Evolutionary conservation across 768 basidiomycete genomes (phyloP), one percentile per base, ranked within the genome.

Genomic region (Tephrocybe sp.): DNA sequence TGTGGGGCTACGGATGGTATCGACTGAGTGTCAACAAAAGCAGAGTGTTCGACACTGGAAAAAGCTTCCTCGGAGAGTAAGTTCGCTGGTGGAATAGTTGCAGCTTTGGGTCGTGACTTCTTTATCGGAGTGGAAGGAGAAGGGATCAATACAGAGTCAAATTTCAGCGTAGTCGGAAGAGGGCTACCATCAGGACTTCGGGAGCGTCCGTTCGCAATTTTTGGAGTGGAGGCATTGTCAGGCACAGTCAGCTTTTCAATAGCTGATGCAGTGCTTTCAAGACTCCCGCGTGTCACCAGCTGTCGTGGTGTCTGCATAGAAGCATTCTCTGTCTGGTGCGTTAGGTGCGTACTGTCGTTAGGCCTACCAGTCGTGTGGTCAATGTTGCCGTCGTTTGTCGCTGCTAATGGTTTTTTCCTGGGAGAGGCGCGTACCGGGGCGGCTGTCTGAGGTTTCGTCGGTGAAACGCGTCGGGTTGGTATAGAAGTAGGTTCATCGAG

Each of bases 61-160:
- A 25, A 32, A 36, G 25, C 9, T 15, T 41, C 39, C 9, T 40
- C 48, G 22, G 31, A 42, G 12, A 26, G 11, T 5, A n/a, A 41
- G 11, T 48, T 38, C n/a, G 39, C 13, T 16, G 32, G 21, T 41
- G n/a, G 11, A 12, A 43, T 11, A 12, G 31, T 19, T 24, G 48
- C 4, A n/a, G 26, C 30, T 19, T 16, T 34, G 8, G 16, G 31
- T n/a, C 32, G 22, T 5, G 5, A 16, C 15, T 26, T 41, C 31
- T 47, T 40, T 47, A 11, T 13, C 6, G 32, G 30, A 9, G 35
- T 31, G 19, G 43, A 30, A 6, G 22, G 5, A 34, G 35, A 26
- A 16, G 49, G 40, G 42, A 49, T 34, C 16, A 43, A 11, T n/a
- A 51, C 34, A 21, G 26, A 30, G 34, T 47, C 40, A 22, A 57